phyloP scores from a whole-genome alignment of 495 filamentous ascomycete genomes.

The Tuber brumale region DNA sequence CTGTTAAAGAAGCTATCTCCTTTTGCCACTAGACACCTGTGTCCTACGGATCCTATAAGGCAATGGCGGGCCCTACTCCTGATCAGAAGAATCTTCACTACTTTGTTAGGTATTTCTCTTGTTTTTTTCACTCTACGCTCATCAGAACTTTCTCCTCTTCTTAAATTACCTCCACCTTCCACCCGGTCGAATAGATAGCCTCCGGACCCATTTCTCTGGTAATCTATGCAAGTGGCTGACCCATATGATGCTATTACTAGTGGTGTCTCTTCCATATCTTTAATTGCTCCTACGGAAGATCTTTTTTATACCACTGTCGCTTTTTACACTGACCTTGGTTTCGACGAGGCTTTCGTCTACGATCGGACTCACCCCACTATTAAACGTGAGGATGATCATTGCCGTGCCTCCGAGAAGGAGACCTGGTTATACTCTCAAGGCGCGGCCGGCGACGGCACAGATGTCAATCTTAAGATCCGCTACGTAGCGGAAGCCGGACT shows the following conservation, averaged over 20 bases:
- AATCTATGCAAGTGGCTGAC: constrained; percentile 30
- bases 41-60: not conserved
- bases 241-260: constrained; percentile 24
- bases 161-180: not conserved
- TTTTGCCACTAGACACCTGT: not conserved
- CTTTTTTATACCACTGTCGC: constrained; percentile 37
- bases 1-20: constrained; percentile 20
- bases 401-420: constrained; percentile 40
- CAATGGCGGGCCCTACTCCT: not conserved
- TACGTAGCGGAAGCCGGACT: constrained; percentile 27
- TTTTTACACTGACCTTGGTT: constrained; percentile 42
- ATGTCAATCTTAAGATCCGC: constrained; percentile 38
- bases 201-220: not conserved
- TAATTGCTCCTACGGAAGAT: constrained; percentile 40
- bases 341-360: constrained; percentile 38
- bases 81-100: constrained; percentile 28
- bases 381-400: constrained; percentile 38
- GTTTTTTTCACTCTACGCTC: constrained; percentile 7
- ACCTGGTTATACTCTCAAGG: constrained; percentile 39
- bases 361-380: constrained; percentile 32
- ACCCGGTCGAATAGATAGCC: constrained; percentile 2
- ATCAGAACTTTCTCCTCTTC: constrained; percentile 4
- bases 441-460: constrained; percentile 17
- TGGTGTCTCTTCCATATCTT: constrained; percentile 40
- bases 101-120: constrained; percentile 33